Percentiles rank a stretch among this genome's conserved stretches.
phyloP scores from a whole-genome alignment of 768 basidiomycete species.

The Favolaschia claudopus region DNA sequence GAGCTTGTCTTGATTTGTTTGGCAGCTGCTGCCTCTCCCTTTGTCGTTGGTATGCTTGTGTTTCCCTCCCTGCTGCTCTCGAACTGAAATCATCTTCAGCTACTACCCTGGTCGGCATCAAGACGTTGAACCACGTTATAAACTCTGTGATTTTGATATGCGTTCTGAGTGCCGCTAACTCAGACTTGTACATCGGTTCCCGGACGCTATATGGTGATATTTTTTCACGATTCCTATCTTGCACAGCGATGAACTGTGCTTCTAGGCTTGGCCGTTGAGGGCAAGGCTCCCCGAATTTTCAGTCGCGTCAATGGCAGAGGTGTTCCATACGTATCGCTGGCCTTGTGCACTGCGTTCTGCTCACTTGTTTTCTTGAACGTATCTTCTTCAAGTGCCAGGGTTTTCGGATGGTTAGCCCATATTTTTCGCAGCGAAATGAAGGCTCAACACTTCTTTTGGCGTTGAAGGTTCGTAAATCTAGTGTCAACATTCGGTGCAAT shows the following conservation, averaged over 20 bases:
- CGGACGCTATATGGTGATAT: constrained; percentile 59
- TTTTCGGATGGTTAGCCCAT: constrained; percentile 43
- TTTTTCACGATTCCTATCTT: no score
- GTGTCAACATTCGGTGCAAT: constrained; percentile 57
- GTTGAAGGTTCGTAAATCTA: constrained; percentile 53
- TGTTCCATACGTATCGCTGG: constrained; percentile 59
- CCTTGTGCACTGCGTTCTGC: constrained; percentile 63
- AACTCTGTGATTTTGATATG: constrained; percentile 70
- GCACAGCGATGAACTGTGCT: no score
- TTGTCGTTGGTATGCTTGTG: constrained; percentile 55
- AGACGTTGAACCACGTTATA: constrained; percentile 67
- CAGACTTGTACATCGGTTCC: constrained; percentile 64
- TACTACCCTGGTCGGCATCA: constrained; percentile 59
- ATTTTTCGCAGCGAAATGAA: not conserved
- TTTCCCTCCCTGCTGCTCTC: not conserved
- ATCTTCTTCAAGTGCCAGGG: constrained; percentile 56
- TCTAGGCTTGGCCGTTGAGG: constrained; percentile 55
- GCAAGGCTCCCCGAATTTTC: constrained; percentile 57
- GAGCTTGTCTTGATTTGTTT: not conserved
- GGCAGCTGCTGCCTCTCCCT: constrained; percentile 67
- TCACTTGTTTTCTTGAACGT: constrained; percentile 67
- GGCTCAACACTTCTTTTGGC: no score
- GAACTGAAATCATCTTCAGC: constrained; percentile 30
- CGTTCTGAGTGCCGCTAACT: constrained; percentile 69
- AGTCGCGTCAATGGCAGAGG: constrained; percentile 51